phyloP scores from a whole-genome alignment of 1,139 yeast species.

The Saccharomycopsis crataegensis region DNA sequence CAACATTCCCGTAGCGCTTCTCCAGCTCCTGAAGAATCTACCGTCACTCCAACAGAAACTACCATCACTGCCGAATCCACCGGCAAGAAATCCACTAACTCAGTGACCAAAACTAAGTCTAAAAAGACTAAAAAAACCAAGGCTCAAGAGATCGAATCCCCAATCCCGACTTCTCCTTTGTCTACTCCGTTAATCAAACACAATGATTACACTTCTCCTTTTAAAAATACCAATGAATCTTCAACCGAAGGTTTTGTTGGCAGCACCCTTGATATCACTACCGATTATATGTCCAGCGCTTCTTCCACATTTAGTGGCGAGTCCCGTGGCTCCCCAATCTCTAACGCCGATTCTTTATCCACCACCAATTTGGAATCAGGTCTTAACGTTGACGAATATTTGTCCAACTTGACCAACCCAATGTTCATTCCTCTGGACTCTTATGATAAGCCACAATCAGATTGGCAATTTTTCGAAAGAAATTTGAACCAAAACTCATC shows the following conservation, averaged over 20 bases:
- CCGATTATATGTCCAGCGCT: constrained; percentile 4
- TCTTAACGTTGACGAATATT: constrained; percentile 18
- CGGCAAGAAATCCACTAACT: not conserved
- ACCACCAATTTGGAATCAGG: not conserved
- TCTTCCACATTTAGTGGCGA: constrained; percentile 9
- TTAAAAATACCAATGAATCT: not conserved
- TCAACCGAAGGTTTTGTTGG: not conserved
- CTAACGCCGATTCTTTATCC: constrained; percentile 4
- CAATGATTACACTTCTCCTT: constrained; percentile 7
- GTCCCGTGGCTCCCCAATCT: constrained; percentile 9
- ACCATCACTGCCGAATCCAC: not conserved
- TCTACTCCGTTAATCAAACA: constrained; percentile 10
- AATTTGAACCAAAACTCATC: not conserved
- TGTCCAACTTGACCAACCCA: constrained; percentile 19
- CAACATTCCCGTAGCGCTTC: not conserved
- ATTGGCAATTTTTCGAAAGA: not conserved
- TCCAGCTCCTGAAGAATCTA: not conserved
- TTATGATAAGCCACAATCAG: not conserved
- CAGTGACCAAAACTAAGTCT: not conserved
- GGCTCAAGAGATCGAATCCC: constrained; percentile 9
- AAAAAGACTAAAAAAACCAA: not conserved
- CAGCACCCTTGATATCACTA: constrained; percentile 16
- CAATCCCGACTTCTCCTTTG: constrained; percentile 13
- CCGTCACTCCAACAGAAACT: not conserved
- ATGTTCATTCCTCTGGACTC: constrained; percentile 13